These are phyloP conservation scores for Alternaria panax DNA, from an alignment of 2,329 filamentous ascomycete species.

Conservation along the genomic window DNA sequence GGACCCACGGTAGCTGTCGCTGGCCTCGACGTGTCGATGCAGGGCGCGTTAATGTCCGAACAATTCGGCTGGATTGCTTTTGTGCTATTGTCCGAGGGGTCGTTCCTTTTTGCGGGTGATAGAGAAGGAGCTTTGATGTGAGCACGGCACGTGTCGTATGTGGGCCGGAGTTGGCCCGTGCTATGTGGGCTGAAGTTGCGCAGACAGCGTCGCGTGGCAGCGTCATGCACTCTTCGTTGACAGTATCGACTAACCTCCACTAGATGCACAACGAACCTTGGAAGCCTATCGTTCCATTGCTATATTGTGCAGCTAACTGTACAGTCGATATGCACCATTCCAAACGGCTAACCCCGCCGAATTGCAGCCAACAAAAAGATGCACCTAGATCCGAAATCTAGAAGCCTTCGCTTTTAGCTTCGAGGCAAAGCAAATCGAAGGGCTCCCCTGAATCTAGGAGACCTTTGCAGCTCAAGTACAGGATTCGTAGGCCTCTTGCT, in stretches of 20 bases:
- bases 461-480: neutral
- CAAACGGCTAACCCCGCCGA: neutral
- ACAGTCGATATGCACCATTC: neutral
- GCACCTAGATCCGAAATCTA: slow-evolving; percentile 1
- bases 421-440: neutral
- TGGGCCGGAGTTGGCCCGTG: neutral
- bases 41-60: slow-evolving; percentile 9
- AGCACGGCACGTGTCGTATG: neutral
- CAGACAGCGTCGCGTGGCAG: neutral
- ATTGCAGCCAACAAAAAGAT: neutral
- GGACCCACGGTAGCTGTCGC: neutral
- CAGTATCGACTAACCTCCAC: neutral
- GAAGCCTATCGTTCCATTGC: neutral
- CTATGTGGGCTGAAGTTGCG: slow-evolving; percentile 1
- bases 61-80: neutral
- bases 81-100: slow-evolving; percentile 4
- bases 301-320: neutral
- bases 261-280: slow-evolving; percentile 1
- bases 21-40: slow-evolving; percentile 9
- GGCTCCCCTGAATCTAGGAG: neutral
- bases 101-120: slow-evolving; percentile 2
- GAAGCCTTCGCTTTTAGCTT: neutral
- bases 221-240: slow-evolving; percentile 1
- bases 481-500: neutral
- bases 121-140: neutral